Conservation (phyloP, 441 rosid species). For the Raphanus hybrid region DNA sequence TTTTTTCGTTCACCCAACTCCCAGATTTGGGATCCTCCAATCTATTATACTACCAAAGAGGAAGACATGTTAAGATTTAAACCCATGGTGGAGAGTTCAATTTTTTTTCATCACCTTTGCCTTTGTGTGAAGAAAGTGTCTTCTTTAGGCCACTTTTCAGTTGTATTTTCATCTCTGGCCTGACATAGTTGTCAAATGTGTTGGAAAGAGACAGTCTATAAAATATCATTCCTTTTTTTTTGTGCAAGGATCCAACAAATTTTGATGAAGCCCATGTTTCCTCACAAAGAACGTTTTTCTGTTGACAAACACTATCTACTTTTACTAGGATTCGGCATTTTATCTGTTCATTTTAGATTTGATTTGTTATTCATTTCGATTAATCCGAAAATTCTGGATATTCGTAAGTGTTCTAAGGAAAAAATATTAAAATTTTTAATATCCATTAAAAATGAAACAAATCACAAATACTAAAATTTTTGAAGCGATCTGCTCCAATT, state of each 20-base stretch:
- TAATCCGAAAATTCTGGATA: too few species aligned
- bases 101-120: conserved; percentile 49
- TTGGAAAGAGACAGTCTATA: conserved; percentile 45
- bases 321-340: not conserved
- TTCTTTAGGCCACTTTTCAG: conserved; percentile 33
- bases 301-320: conserved; percentile 17
- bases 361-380: too few species aligned
- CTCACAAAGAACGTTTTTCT: conserved; percentile 38
- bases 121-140: conserved; percentile 65
- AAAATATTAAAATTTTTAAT: too few species aligned
- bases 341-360: too few species aligned
- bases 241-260: conserved; percentile 24
- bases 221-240: conserved; percentile 25
- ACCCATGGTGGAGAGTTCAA: conserved; percentile 42
- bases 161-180: conserved; percentile 29
- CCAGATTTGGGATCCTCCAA: conserved; percentile 44
- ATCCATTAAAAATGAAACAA: too few species aligned
- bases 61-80: conserved; percentile 35
- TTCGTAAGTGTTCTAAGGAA: too few species aligned
- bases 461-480: too few species aligned
- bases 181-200: conserved; percentile 46
- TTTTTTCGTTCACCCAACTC: conserved; percentile 37
- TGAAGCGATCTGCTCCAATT: too few species aligned
- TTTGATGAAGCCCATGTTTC: conserved; percentile 34
- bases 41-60: conserved; percentile 31